phyloP scores from a whole-genome alignment of 176 grass and related monocot species.

The Metroxylon sagu region DNA sequence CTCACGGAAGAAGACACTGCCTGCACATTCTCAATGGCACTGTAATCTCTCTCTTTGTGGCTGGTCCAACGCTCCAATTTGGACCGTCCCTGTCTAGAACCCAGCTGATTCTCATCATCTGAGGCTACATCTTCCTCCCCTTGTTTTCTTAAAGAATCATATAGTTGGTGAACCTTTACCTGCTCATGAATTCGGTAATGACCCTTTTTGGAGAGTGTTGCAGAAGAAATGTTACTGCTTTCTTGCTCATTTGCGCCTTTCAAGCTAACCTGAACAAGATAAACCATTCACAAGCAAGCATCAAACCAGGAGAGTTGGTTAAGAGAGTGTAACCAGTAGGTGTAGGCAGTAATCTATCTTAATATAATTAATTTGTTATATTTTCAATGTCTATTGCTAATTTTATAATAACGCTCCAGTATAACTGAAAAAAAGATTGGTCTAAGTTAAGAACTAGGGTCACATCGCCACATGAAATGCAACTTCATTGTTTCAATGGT shows the following conservation, averaged over 20 bases:
- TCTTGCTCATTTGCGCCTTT: conserved; percentile 40
- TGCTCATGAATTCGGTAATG: conserved; percentile 21
- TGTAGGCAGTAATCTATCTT: too few species aligned
- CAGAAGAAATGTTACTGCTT: conserved; percentile 31
- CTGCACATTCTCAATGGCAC: conserved; percentile 25
- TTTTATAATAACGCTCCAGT: too few species aligned
- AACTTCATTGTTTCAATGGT: too few species aligned
- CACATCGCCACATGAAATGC: too few species aligned
- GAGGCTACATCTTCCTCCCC: conserved; percentile 57
- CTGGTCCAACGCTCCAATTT: conserved; percentile 96
- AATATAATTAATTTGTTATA: too few species aligned
- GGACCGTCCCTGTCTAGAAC: conserved; percentile 81
- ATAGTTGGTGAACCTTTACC: conserved; percentile 18
- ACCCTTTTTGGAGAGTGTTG: conserved; percentile 37
- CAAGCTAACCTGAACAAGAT: conserved; percentile 14
- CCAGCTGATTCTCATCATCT: conserved; percentile 61
- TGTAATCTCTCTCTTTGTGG: conserved; percentile 89
- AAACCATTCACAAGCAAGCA: conserved; percentile 7
- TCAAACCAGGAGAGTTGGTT: neutral
- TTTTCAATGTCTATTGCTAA: too few species aligned
- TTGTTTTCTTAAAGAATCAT: conserved; percentile 43
- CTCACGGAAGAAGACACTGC: conserved; percentile 27
- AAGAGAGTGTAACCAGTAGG: too few species aligned
- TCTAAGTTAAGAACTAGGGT: too few species aligned
- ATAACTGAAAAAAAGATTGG: too few species aligned